phyloP scores from a whole-genome alignment of 1,284 basidiomycete genomes.

The Ganoderma sinense region DNA sequence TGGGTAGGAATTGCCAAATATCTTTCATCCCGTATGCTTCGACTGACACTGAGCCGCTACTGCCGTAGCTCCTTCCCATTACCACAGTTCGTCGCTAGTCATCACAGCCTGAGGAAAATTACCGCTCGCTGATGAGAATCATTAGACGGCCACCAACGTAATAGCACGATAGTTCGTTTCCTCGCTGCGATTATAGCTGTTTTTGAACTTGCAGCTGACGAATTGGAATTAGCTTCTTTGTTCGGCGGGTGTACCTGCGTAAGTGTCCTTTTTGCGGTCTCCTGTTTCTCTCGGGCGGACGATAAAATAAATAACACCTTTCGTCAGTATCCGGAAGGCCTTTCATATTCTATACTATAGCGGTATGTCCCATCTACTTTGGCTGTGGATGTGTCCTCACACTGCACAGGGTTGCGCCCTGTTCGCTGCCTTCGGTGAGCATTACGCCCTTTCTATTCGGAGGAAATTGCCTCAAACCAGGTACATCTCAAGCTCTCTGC shows the following conservation, averaged over 20 bases:
- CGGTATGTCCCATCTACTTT: neutral
- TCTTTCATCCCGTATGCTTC: neutral
- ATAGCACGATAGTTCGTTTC: neutral
- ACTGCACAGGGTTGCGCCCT: neutral
- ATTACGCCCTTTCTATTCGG: no score
- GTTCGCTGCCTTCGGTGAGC: neutral
- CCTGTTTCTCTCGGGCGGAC: neutral
- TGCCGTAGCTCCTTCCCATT: neutral
- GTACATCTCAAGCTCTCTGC: neutral
- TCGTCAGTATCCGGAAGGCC: neutral
- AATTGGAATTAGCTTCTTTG: conserved; percentile 7
- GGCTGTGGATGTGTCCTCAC: neutral
- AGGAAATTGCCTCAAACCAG: neutral
- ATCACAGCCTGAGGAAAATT: neutral
- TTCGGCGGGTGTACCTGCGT: conserved; percentile 13
- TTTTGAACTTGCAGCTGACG: neutral
- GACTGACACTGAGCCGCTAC: neutral
- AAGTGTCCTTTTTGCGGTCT: neutral
- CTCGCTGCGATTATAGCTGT: neutral
- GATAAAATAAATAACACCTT: no score
- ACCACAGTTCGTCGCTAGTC: neutral
- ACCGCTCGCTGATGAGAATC: neutral
- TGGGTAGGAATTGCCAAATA: neutral
- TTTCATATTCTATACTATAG: neutral
- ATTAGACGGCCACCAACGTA: neutral